Percentiles rank a stretch among this genome's conserved stretches.
phyloP scores from a whole-genome alignment of 2,329 filamentous ascomycete genomes.

The Sclerotiophoma versabilis region DNA sequence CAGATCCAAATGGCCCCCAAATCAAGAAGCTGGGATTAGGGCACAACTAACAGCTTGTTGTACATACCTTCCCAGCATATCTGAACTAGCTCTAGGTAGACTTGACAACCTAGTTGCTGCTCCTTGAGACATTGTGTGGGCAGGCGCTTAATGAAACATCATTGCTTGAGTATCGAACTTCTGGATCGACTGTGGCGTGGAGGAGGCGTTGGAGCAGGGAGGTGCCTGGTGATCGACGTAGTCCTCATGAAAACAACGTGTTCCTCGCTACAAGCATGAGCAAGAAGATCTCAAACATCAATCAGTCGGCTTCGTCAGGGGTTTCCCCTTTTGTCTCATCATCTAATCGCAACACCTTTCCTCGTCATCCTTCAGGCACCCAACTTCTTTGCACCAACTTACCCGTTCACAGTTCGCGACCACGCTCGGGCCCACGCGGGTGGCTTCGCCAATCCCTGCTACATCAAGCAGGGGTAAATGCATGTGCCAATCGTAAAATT shows the following conservation, averaged over 20 bases:
- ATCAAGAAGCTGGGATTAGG: background rate
- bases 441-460: conserved; percentile 13
- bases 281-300: background rate
- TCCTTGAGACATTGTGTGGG: background rate
- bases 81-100: conserved; percentile 1
- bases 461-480: background rate
- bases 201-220: conserved; percentile 1
- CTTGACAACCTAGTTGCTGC: background rate
- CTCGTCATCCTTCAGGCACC: background rate
- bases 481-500: conserved; percentile 17
- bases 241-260: background rate
- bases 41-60: background rate
- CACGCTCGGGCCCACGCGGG: conserved; percentile 6
- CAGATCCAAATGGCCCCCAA: background rate
- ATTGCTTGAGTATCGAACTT: background rate
- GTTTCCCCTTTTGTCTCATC: background rate
- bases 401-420: background rate
- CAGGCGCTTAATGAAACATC: background rate
- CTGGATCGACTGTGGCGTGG: background rate
- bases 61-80: background rate
- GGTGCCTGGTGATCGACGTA: conserved; percentile 9
- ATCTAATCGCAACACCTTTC: background rate
- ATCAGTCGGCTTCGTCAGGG: background rate
- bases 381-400: background rate
- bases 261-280: background rate